Evolutionary conservation across 2,329 filamentous ascomycete genomes (phyloP), one percentile per base, ranked within the genome.

Genomic region (Tetracladium maxilliforme): DNA sequence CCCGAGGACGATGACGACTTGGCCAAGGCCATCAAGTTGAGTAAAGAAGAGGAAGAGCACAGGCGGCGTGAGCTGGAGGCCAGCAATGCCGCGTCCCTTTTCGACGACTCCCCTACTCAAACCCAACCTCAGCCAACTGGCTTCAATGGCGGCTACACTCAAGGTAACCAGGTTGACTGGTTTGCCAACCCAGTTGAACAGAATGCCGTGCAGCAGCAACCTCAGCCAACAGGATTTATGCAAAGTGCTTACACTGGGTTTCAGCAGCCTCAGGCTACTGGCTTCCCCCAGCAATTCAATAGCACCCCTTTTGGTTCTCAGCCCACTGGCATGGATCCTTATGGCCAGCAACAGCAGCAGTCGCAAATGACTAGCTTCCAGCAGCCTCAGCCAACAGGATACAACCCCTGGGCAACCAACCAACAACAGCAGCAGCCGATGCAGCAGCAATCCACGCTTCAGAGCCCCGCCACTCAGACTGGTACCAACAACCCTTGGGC

Each of bases 401-500:
- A 72, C 38, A 76, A 86, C 36, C 68, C 74, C 0, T 81, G 72
- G 36, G 62, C 48, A 6, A 53, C 56, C 36, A 48, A 54, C 31
- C 45, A 56, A 38, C 58, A 59, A 23, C 25, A 33, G 12, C 30
- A 30, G 15, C 30, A 51, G 32, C 58, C 58, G 26, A 60, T 59
- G 30, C 56, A 58, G 31, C 54, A 52, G 22, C 62, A 60, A 38
- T 62, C 64, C 25, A 47, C 53, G 10, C 49, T 52, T 17, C 62
- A 67, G 34, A 78, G 75, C 42, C 58, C 68, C 24, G 61, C 68
- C 12, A 60, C 74, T 12, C 76, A 82, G 33, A 61, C 86, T 14
- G 86, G 84, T 18, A 92, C 71, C 49, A 92, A 95, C 56, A 98
- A 98, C 48, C 90, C 90, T 1, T 98, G 87, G 82, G 79, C 82